Conservation (phyloP, 1,139 yeast genomes). For the Nakaseomyces kungkrabaensis region DNA sequence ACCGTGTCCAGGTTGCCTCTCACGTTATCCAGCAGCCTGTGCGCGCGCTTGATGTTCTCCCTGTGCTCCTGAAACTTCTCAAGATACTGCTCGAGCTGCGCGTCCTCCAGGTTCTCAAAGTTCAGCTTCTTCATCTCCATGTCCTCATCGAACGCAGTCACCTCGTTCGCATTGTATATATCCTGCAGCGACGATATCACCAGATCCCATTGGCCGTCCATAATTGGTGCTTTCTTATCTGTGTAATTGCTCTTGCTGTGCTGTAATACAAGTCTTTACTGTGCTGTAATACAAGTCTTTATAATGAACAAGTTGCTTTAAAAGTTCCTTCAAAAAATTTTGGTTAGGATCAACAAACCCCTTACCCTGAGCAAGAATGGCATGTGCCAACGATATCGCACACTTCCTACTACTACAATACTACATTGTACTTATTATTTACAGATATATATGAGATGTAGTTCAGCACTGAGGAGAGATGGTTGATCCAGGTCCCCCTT, state of each 20-base stretch:
- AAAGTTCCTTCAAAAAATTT: no score
- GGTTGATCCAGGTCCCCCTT: neutral
- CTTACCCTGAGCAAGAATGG: neutral
- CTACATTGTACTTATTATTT: no score
- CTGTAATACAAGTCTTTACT: no score
- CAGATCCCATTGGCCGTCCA: conserved; percentile 57
- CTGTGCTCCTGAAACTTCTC: conserved; percentile 42
- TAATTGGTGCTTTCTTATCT: no score
- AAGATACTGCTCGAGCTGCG: conserved; percentile 35
- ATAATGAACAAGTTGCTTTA: no score
- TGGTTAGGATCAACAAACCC: no score
- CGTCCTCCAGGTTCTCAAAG: conserved; percentile 28
- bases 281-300: neutral
- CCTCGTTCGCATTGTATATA: conserved; percentile 51
- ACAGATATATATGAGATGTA: no score
- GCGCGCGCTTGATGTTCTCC: conserved; percentile 48
- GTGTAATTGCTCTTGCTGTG: no score
- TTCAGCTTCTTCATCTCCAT: conserved; percentile 29
- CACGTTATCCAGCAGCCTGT: conserved; percentile 35
- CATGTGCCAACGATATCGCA: no score
- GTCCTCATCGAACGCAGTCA: conserved; percentile 41
- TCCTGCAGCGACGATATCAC: conserved; percentile 60
- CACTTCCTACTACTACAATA: neutral
- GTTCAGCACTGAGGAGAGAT: neutral
- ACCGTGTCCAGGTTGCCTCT: conserved; percentile 26